These are phyloP conservation scores for Lentinula edodes DNA, from an alignment of 768 basidiomycete genomes.

Conservation along the genomic window DNA sequence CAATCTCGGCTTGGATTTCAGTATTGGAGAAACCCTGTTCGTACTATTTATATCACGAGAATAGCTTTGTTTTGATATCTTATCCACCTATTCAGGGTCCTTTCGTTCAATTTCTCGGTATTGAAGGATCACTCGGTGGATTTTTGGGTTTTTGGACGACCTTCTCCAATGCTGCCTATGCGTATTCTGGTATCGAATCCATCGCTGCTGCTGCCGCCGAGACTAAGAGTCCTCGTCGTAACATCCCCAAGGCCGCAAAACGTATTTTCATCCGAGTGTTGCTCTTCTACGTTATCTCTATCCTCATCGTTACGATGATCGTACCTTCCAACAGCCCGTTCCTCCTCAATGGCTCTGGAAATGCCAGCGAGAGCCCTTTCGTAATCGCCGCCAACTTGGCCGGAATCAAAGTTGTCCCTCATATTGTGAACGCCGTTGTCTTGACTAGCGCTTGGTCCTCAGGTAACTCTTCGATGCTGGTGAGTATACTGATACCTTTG, in stretches of 20 bases:
- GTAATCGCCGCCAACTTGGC: constrained; percentile 62
- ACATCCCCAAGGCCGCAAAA: constrained; percentile 60
- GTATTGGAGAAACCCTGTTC: constrained; percentile 34
- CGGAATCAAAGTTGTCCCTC: constrained; percentile 47
- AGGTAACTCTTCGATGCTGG: constrained; percentile 31
- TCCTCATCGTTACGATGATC: constrained; percentile 61
- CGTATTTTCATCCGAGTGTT: constrained; percentile 41
- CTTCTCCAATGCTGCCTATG: constrained; percentile 38
- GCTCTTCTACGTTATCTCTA: constrained; percentile 42
- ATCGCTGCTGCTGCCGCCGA: constrained; percentile 43
- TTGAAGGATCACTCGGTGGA: constrained; percentile 23
- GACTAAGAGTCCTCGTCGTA: constrained; percentile 55
- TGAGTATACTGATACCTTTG: constrained; percentile 25
- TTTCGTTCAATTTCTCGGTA: constrained; percentile 10
- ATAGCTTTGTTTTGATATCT: background rate
- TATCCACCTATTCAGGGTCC: background rate
- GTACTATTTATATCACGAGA: background rate
- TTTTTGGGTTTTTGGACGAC: constrained; percentile 42
- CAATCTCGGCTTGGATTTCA: constrained; percentile 39
- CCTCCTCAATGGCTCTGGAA: constrained; percentile 18
- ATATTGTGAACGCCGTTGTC: constrained; percentile 50
- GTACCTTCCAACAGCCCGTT: constrained; percentile 53
- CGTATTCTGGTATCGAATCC: constrained; percentile 57
- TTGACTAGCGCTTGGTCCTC: constrained; percentile 47
- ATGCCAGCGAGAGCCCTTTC: constrained; percentile 64